Evolutionary conservation across 192 early-diverging fungal genomes (phyloP), one percentile per base, ranked within the genome.

Genomic region (Coemansia sp.): DNA sequence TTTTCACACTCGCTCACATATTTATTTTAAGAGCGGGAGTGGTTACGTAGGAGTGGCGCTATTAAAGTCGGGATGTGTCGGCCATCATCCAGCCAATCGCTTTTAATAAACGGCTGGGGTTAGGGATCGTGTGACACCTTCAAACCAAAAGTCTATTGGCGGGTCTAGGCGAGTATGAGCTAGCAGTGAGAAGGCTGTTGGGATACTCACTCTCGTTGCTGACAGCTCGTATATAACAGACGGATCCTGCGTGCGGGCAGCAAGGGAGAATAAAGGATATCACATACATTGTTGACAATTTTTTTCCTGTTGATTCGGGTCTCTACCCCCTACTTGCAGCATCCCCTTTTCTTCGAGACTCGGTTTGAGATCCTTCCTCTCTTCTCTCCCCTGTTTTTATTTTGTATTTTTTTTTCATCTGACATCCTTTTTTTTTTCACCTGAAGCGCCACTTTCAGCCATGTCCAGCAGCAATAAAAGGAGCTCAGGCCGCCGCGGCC

Each of bases 401-500:
- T 70, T 39, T 12, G 45, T 31, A 29, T 12, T 63, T 25, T 37
- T 70, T 25, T 45, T 61, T 61, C 48, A 9, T 17, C 53, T n/a
- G 23, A 44, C 51, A 27, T 25, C 53, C 55, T 25, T 41, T 51
- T 59, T 59, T 41, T 41, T 38, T 25, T 42, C 6, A 21, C 58
- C 19, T 37, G 17, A 19, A 10, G 9, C 34, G 14, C 58, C 58
- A 19, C 59, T 21, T 19, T 32, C 4, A 21, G n/a, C 36, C 59
- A 61, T 61, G 59, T 61, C 59, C 32, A 39, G 27, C 34, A 63
- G 68, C 60, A 71, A 77, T 77, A 83, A 83, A 77, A 78, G 64
- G 48, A 39, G 69, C 63, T 39, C 70, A 8, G 61, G 23, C 34
- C 46, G 72, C 57, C 74, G 78, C 38, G 62, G 64, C 1, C 37